Conservation (phyloP, 202 grass and related monocot species). For the Cymbopogon flexuosus region DNA sequence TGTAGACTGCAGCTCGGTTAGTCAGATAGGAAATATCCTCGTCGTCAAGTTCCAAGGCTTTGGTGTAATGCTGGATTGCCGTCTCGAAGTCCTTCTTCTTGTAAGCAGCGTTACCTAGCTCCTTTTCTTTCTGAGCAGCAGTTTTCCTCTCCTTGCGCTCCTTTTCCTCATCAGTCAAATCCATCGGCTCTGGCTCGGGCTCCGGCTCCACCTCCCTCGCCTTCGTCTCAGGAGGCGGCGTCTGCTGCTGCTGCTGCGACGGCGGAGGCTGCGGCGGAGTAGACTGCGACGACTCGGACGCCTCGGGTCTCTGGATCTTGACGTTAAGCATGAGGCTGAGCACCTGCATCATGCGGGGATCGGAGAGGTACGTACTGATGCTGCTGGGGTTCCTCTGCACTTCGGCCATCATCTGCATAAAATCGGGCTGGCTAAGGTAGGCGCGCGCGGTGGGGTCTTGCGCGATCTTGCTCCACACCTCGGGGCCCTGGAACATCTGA, state of each 20-base stretch:
- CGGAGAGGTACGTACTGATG: constrained; percentile 65
- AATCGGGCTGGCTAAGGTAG: constrained; percentile 84
- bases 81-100: constrained; percentile 98
- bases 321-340: constrained; percentile 94
- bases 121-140: constrained; percentile 81
- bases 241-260: constrained; percentile 3
- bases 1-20: constrained; percentile 86
- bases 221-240: constrained; percentile 36
- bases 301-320: constrained; percentile 57
- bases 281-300: constrained; percentile 41
- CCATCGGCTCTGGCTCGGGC: constrained; percentile 68
- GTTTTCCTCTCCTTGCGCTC: constrained; percentile 63
- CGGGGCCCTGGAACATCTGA: constrained; percentile 90
- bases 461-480: constrained; percentile 85
- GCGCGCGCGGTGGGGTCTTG: constrained; percentile 68
- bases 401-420: constrained; percentile 82
- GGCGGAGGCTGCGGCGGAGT: constrained; percentile 4
- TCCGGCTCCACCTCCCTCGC: constrained; percentile 40
- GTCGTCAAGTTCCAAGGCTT: constrained; percentile 70
- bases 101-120: constrained; percentile 81
- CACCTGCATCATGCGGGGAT: constrained; percentile 96
- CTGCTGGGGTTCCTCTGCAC: constrained; percentile 82
- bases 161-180: constrained; percentile 54
- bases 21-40: constrained; percentile 87
- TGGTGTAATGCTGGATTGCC: constrained; percentile 78